Base-by-base conservation (phyloP, 2,329 filamentous ascomycete species). In the Fusarium kyushuense region DNA sequence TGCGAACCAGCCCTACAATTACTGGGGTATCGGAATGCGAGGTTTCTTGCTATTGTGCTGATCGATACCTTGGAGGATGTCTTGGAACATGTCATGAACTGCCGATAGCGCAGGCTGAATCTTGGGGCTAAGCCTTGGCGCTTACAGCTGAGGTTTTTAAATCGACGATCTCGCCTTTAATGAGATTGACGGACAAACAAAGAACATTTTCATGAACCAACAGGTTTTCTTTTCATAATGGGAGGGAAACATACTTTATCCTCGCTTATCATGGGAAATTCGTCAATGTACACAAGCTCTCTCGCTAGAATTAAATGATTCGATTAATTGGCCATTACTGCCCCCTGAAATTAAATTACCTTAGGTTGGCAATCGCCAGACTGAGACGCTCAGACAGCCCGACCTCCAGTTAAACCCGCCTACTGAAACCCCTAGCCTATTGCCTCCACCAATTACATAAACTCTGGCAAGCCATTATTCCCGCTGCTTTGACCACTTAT, bases 261-360 rank as follows among this genome's bases (percentile, higher is more conserved):
- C 7, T 42, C 47, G 47, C 47, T 38, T 49, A 49, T 48, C 30
- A 48, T 42, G 25, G 21, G 21, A 7, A 10, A 21, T 5, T 49
- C 21, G 23, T 49, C 19, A 35, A 58, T 58, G 5, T 25, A 17
- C 30, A 32, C 16, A 43, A 33, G 17, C 32, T 48, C 32, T 48
- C 29, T 23, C 12, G 10, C 42, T 38, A 38, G 58, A 29, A 45
- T 13, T 14, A 5, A 9, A 27, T 49, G 32, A 38, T 19, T 49
- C 32, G 32, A 49, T 29, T 19, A 49, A 49, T 49, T 49, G n/a
- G 23, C 19, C 17, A 38, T 48, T 13, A n/a, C 9, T 8, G 35
- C 21, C 64, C 58, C 64, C 63, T 67, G 63, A 67, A 58, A 63
- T 63, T 33, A 63, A 33, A 51, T 51, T 51, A n/a, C 13, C 32